Base-by-base conservation (phyloP, 345 rosid genomes). In the Turritis glabra region DNA sequence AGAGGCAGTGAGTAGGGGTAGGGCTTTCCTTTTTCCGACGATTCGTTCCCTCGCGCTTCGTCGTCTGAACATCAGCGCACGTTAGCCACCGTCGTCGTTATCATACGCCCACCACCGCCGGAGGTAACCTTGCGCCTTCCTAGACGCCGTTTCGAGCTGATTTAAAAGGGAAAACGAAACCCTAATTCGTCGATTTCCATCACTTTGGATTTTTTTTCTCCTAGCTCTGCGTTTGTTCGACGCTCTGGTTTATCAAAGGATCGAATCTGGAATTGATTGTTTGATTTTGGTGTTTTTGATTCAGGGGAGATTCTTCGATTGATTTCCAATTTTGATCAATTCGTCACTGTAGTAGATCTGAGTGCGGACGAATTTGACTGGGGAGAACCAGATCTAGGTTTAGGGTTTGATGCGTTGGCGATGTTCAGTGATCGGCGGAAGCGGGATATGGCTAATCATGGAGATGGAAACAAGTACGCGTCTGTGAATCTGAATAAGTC, bases 401-500 rank as follows among this genome's bases (percentile, higher is more conserved):
- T 78, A 52, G 54, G 81, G 65, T 81, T 87, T 86, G 89, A 89
- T 90, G 88, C 82, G 74, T 86, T 80, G 91, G 93, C 75, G 84
- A 86, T 82, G 86, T 81, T 89, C 81, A n/a, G 81, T 81, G 64
- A 83, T 82, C 77, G 78, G 81, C 77, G 74, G 82, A 87, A 84
- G 59, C 80, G 79, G 75, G 84, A 83, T 77, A 92, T 92, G 99
- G 96, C 96, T 81, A 90, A 95, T 88, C 91, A 87, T 18, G 97
- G 93, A 38, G 91, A 64, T 17, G 96, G 97, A 74, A 83, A 71
- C 80, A 94, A 87, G 82, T 95, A 86, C 69, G 82, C 83, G 60
- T 85, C 98, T 55, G 97, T 89, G 77, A 93, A 93, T 82, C 83
- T 89, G 77, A 95, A 89, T 80, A 90, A 90, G 80, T 89, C 99